phyloP scores from a whole-genome alignment of 176 grass and related monocot genomes.

The Oryza punctata region DNA sequence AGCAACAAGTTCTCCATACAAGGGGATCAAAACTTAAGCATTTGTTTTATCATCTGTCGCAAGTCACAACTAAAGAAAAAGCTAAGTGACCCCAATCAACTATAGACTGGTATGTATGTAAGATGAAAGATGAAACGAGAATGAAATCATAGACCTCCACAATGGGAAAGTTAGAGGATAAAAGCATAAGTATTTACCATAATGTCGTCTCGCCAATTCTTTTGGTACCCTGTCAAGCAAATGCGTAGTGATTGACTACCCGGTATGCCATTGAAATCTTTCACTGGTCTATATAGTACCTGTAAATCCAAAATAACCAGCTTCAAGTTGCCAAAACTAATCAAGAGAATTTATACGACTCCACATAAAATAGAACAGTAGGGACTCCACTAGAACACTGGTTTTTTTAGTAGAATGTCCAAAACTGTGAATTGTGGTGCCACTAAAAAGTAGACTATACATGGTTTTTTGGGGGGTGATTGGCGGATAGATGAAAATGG shows the following conservation, averaged over 20 bases:
- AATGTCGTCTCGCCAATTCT: slow-evolving; percentile 66
- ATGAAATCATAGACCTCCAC: not conserved
- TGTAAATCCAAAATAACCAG: slow-evolving; percentile 30
- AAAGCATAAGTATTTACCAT: slow-evolving; percentile 58
- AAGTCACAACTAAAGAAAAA: not conserved
- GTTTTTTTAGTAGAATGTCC: not conserved
- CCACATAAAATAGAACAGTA: not conserved
- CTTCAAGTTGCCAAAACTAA: slow-evolving; percentile 13
- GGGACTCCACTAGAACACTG: not conserved
- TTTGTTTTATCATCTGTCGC: not conserved
- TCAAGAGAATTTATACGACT: not conserved
- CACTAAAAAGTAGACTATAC: not conserved
- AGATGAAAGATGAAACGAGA: not conserved
- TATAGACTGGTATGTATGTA: not conserved
- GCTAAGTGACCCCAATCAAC: not conserved
- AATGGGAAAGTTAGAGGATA: not conserved
- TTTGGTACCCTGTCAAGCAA: slow-evolving; percentile 93
- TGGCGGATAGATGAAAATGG: not conserved
- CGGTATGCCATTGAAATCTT: slow-evolving; percentile 73
- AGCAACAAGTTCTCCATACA: not conserved
- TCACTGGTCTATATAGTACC: slow-evolving; percentile 73
- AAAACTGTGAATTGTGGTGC: not conserved
- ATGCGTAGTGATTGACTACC: slow-evolving; percentile 66
- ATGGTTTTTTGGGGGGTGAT: not conserved
- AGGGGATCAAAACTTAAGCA: not conserved